phyloP scores from a whole-genome alignment of 1,284 basidiomycete species.

The Rhodotorula sp. region DNA sequence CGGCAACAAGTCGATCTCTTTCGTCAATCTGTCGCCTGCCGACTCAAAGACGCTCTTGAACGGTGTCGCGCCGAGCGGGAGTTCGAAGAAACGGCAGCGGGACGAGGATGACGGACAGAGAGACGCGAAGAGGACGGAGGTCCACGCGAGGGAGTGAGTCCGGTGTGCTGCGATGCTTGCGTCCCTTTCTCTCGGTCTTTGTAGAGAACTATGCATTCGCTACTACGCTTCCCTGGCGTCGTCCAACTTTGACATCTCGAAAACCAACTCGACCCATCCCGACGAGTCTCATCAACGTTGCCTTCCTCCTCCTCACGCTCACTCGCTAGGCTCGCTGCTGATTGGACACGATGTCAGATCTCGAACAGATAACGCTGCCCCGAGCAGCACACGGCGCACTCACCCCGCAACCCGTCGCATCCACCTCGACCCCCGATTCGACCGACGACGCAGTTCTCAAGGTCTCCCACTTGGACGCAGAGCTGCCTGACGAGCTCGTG shows the following conservation, averaged over 20 bases:
- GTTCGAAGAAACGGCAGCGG: constrained; percentile 41
- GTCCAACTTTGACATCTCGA: not conserved
- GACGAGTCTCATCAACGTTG: not conserved
- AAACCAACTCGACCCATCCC: not conserved
- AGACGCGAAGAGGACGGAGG: not conserved
- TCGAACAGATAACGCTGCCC: not conserved
- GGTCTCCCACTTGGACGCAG: not conserved
- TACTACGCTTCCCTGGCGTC: not conserved
- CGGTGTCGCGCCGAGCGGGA: constrained; percentile 45
- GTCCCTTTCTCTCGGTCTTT: not conserved
- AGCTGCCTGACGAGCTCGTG: constrained; percentile 12
- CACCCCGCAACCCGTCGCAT: not conserved
- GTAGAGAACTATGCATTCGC: not conserved
- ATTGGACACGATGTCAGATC: not conserved
- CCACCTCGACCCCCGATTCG: not conserved
- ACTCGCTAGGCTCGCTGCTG: too few species aligned
- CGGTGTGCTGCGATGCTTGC: too few species aligned
- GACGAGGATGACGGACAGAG: constrained; percentile 18
- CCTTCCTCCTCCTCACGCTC: not conserved
- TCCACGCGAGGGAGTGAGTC: not conserved
- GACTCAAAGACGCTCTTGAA: constrained; percentile 40
- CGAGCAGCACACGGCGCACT: not conserved
- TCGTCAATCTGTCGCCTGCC: constrained; percentile 44
- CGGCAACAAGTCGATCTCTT: constrained; percentile 22
- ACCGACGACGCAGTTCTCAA: not conserved